These are phyloP conservation scores for Entomortierella chlamydospora DNA, from an alignment of 192 early-diverging fungal genomes.

Conservation along the genomic window DNA sequence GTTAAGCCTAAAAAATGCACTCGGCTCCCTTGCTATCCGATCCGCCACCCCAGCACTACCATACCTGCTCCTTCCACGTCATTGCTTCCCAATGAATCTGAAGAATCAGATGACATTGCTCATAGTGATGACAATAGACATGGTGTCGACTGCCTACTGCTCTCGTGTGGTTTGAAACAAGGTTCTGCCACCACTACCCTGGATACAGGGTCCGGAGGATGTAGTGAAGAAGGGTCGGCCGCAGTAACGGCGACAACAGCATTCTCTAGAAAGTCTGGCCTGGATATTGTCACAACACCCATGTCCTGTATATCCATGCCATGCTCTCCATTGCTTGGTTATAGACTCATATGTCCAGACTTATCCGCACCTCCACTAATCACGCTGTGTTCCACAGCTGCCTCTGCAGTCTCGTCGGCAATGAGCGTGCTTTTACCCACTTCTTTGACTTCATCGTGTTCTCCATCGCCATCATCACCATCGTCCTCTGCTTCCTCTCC, in stretches of 20 bases:
- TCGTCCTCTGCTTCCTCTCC: not conserved
- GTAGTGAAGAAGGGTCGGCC: not conserved
- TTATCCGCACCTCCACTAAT: conserved; percentile 16
- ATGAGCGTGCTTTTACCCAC: conserved; percentile 4
- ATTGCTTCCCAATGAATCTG: not conserved
- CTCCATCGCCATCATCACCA: not conserved
- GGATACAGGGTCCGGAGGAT: not conserved
- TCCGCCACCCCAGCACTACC: conserved; percentile 8
- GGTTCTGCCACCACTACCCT: not conserved
- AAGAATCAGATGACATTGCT: not conserved
- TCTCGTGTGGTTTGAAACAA: not conserved
- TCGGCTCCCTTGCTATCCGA: conserved; percentile 40
- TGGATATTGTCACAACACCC: not conserved
- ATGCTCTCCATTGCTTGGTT: conserved; percentile 37
- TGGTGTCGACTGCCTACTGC: not conserved
- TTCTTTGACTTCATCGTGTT: not conserved
- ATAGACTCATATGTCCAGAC: conserved; percentile 14
- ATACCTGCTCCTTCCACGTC: not conserved
- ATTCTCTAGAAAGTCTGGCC: not conserved
- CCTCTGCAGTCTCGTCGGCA: conserved; percentile 4
- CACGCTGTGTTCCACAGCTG: conserved; percentile 21
- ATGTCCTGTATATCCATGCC: conserved; percentile 51
- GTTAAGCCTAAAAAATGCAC: conserved; percentile 35
- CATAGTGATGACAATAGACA: not conserved
- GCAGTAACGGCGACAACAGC: not conserved